Percentiles rank a stretch among this genome's conserved stretches.
phyloP scores from a whole-genome alignment of 2,329 filamentous ascomycete species.

The Ophiostoma novo-ulmi region DNA sequence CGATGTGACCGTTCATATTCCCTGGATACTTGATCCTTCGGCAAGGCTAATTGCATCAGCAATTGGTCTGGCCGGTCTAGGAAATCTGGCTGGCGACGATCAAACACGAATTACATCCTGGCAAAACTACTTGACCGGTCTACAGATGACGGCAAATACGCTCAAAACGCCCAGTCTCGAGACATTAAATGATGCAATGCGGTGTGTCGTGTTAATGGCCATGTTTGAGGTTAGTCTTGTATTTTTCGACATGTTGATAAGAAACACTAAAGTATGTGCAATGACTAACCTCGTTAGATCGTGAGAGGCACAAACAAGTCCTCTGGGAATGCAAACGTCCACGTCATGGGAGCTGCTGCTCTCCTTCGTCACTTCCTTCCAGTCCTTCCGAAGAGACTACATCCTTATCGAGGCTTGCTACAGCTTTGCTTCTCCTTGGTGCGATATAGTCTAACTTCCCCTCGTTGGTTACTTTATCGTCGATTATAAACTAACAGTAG shows the following conservation, averaged over 20 bases:
- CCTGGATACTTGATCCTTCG: slow-evolving; percentile 38
- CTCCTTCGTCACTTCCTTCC: slow-evolving; percentile 48
- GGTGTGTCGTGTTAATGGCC: slow-evolving; percentile 53
- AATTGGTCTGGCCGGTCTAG: slow-evolving; percentile 54
- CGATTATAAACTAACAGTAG: background rate
- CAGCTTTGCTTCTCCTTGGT: slow-evolving; percentile 56
- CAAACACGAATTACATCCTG: slow-evolving; percentile 45
- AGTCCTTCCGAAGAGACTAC: slow-evolving; percentile 36
- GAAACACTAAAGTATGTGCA: background rate
- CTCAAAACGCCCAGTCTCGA: slow-evolving; percentile 36
- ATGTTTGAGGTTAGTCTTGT: slow-evolving; percentile 52
- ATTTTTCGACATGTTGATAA: background rate
- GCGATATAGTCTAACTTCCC: slow-evolving; percentile 18
- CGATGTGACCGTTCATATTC: slow-evolving; percentile 33
- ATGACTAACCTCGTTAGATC: slow-evolving; percentile 29
- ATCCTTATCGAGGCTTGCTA: slow-evolving; percentile 48
- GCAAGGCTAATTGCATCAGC: slow-evolving; percentile 50
- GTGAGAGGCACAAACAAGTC: slow-evolving; percentile 45
- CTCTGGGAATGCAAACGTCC: slow-evolving; percentile 49
- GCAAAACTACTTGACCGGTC: slow-evolving; percentile 50
- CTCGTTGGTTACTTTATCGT: background rate
- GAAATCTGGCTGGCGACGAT: slow-evolving; percentile 47
- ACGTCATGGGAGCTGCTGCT: slow-evolving; percentile 56
- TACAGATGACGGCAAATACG: slow-evolving; percentile 44
- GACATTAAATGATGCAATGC: slow-evolving; percentile 44